These are phyloP conservation scores for Omphalotus guepiniiformis DNA, from an alignment of 768 basidiomycete species.

Conservation along the genomic window DNA sequence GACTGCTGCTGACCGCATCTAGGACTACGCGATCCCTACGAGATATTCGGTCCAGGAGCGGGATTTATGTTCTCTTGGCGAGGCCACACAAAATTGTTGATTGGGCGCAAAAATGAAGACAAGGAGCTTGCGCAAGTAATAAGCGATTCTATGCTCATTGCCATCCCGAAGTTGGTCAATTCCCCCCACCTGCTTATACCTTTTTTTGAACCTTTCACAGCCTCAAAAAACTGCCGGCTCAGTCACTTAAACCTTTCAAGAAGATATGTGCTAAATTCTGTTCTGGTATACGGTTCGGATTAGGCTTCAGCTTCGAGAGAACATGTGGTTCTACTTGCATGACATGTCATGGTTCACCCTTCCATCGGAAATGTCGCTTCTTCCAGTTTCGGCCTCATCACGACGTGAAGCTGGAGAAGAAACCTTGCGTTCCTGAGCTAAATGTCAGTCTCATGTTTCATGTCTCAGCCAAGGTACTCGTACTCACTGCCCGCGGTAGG, in stretches of 20 bases:
- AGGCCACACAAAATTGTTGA: conserved; percentile 64
- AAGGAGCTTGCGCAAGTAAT: conserved; percentile 78
- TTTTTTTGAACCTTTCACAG: conserved; percentile 7
- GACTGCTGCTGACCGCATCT: conserved; percentile 6
- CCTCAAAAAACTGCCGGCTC: conserved; percentile 15
- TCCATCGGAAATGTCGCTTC: conserved; percentile 74
- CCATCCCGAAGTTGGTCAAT: conserved; percentile 76
- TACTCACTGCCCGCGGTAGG: conserved; percentile 24
- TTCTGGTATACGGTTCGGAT: conserved; percentile 83
- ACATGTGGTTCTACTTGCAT: conserved; percentile 70
- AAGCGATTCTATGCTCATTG: conserved; percentile 76
- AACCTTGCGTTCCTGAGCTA: conserved; percentile 31
- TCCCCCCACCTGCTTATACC: conserved; percentile 17
- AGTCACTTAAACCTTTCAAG: conserved; percentile 29
- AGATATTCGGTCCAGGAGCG: conserved; percentile 63
- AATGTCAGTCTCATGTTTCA: conserved; percentile 37
- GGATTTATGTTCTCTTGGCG: conserved; percentile 87
- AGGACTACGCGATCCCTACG: conserved; percentile 85
- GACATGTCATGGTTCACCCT: conserved; percentile 55
- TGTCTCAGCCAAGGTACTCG: background rate
- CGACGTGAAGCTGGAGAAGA: conserved; percentile 58
- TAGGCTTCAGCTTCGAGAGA: conserved; percentile 79
- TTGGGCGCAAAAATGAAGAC: conserved; percentile 69
- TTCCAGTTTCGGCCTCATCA: conserved; percentile 83
- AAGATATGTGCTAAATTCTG: conserved; percentile 83